phyloP scores from a whole-genome alignment of 352 stramenopile genomes.

The Globisporangium emineosum region DNA sequence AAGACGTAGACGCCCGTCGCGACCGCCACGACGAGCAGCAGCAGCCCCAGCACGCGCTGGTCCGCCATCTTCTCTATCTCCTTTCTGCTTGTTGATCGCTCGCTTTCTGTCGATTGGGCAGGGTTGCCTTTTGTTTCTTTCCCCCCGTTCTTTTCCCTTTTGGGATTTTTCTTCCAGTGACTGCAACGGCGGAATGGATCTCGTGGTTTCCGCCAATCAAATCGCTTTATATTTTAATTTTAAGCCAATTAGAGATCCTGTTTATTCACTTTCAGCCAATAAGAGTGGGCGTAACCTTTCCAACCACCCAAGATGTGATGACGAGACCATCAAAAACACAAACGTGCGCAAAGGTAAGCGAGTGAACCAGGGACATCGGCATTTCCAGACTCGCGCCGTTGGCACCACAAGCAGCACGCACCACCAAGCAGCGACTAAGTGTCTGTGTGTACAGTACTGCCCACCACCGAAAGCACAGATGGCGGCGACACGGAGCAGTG shows the following conservation, averaged over 20 bases:
- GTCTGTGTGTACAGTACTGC: background rate
- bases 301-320: slow-evolving; percentile 3
- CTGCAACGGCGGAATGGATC: slow-evolving; percentile 16
- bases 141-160: slow-evolving; percentile 1
- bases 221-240: background rate
- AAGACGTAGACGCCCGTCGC: slow-evolving; percentile 57
- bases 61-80: slow-evolving; percentile 8
- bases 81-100: background rate
- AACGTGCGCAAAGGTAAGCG: background rate
- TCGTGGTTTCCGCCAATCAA: slow-evolving; percentile 6
- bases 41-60: slow-evolving; percentile 37
- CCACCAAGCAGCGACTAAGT: background rate
- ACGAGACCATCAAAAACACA: slow-evolving; percentile 7
- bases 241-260: background rate
- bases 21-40: slow-evolving; percentile 37
- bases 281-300: background rate
- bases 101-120: background rate
- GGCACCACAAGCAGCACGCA: slow-evolving; percentile 1
- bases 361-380: background rate
- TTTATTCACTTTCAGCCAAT: slow-evolving; percentile 2
- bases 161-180: background rate
- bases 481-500: background rate
- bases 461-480: background rate
- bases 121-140: background rate
- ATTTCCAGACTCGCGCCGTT: slow-evolving; percentile 9